phyloP scores from a whole-genome alignment of 2,329 filamentous ascomycete species.

The Sporothrix pallida region DNA sequence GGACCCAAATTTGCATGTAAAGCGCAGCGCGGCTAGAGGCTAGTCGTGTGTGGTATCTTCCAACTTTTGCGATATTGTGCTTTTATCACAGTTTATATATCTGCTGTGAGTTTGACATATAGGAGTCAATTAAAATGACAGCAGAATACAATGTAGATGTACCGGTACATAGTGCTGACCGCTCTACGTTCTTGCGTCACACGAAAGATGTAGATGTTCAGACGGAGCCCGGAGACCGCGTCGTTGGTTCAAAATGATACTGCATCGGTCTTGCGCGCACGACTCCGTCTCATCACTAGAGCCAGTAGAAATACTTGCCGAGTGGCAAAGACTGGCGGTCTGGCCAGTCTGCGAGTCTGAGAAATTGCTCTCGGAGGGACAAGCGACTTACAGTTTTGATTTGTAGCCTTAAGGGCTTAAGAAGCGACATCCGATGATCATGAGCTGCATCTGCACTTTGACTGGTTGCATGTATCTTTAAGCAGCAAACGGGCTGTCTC shows the following conservation, averaged over 20 bases:
- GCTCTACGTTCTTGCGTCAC: no score
- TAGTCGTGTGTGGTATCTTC: not conserved
- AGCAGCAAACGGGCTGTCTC: not conserved
- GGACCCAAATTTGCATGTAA: constrained; percentile 3
- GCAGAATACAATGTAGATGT: no score
- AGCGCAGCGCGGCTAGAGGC: not conserved
- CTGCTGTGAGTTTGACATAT: no score
- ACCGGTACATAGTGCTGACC: no score
- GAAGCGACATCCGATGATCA: not conserved
- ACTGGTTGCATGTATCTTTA: not conserved
- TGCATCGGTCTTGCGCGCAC: not conserved
- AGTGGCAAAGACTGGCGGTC: not conserved
- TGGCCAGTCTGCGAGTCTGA: no score
- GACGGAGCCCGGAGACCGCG: not conserved
- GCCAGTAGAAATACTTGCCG: no score
- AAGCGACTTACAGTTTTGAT: not conserved
- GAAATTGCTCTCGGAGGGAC: not conserved
- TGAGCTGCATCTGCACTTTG: not conserved
- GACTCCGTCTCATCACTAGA: not conserved
- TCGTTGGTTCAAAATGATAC: not conserved
- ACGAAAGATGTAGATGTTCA: not conserved
- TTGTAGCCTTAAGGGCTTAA: not conserved
- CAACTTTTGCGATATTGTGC: not conserved
- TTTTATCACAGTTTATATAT: not conserved
- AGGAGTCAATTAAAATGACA: no score